Evolutionary conservation across 192 early-diverging fungal species (phyloP).

Genomic region (Coemansia sp.): DNA sequence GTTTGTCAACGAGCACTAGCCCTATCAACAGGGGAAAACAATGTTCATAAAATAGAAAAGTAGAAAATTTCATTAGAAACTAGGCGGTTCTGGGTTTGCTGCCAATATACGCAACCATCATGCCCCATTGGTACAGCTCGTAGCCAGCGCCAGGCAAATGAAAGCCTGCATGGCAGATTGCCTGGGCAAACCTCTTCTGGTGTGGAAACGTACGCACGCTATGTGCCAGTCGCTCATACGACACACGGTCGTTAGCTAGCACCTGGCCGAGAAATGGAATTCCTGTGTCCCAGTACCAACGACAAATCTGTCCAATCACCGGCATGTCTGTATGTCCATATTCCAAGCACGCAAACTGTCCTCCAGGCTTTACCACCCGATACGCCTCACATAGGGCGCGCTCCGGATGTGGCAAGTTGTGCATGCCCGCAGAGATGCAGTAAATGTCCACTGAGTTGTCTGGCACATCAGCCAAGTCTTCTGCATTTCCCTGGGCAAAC

Average conservation of each 20-base stretch:
- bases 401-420: slow-evolving; percentile 91
- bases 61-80: not conserved
- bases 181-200: slow-evolving; percentile 79
- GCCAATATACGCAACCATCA: slow-evolving; percentile 32
- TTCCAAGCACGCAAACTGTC: slow-evolving; percentile 89
- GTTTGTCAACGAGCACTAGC: slow-evolving; percentile 15
- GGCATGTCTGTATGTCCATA: slow-evolving; percentile 86
- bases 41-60: not conserved
- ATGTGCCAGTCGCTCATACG: slow-evolving; percentile 90
- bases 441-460: slow-evolving; percentile 84
- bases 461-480: slow-evolving; percentile 69
- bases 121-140: slow-evolving; percentile 51
- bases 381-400: slow-evolving; percentile 82
- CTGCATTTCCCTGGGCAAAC: slow-evolving; percentile 84
- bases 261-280: slow-evolving; percentile 78
- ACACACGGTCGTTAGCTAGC: slow-evolving; percentile 78
- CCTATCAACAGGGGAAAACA: no score
- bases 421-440: slow-evolving; percentile 97
- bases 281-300: slow-evolving; percentile 84
- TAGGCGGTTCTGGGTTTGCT: slow-evolving; percentile 17
- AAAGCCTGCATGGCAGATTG: slow-evolving; percentile 86
- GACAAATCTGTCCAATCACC: slow-evolving; percentile 70
- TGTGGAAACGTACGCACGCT: slow-evolving; percentile 84
- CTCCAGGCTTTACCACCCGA: slow-evolving; percentile 89
- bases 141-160: slow-evolving; percentile 77